Conservation (phyloP, 2,329 filamentous ascomycete species). For the Cytospora piceae region DNA sequence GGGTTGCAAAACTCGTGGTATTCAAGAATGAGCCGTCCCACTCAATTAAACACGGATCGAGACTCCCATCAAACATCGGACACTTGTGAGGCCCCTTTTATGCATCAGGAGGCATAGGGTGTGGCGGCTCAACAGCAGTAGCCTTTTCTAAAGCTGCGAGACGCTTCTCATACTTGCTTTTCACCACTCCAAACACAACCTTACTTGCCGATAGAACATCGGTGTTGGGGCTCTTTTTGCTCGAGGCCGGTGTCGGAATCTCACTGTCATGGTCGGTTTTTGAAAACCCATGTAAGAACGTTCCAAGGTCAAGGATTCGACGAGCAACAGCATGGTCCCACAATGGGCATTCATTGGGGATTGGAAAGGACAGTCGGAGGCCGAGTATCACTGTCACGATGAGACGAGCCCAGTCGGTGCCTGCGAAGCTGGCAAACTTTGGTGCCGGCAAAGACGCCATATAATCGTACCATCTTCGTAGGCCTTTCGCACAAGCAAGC, state of each 20-base stretch:
- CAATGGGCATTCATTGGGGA: constrained; percentile 41
- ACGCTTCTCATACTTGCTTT: constrained; percentile 49
- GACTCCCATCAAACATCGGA: constrained; percentile 56
- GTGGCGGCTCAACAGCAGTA: background rate
- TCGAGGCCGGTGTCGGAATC: constrained; percentile 31
- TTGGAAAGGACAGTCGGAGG: constrained; percentile 52
- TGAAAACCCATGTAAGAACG: constrained; percentile 45
- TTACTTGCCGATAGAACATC: constrained; percentile 51
- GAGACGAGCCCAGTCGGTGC: constrained; percentile 49
- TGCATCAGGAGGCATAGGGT: constrained; percentile 30
- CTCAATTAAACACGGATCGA: constrained; percentile 49
- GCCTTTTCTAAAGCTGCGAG: constrained; percentile 40
- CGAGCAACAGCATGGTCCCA: constrained; percentile 47
- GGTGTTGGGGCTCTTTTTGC: constrained; percentile 36
- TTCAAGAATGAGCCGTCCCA: constrained; percentile 47
- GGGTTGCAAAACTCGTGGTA: constrained; percentile 17
- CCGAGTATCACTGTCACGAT: constrained; percentile 48
- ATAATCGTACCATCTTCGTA: constrained; percentile 38
- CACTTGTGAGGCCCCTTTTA: constrained; percentile 41
- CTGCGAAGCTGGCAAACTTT: constrained; percentile 44
- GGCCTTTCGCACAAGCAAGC: constrained; percentile 25
- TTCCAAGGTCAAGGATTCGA: constrained; percentile 44
- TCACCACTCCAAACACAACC: constrained; percentile 51
- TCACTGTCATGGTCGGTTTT: constrained; percentile 18
- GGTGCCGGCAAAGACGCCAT: constrained; percentile 32